Base-by-base conservation (phyloP, 345 rosid species). In the Eucalyptus erythrocorys region DNA sequence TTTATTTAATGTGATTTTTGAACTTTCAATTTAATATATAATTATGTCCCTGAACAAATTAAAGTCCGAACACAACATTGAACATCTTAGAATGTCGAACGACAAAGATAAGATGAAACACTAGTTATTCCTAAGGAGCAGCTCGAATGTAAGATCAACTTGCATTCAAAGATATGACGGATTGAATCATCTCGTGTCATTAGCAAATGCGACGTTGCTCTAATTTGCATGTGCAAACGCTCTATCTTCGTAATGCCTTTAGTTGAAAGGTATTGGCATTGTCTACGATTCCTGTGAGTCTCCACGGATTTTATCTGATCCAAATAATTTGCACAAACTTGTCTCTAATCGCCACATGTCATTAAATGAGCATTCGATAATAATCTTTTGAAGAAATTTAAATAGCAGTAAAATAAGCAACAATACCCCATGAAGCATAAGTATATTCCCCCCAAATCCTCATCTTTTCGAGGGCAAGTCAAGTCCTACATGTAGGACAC, bases 1-100 rank as follows among this genome's bases (percentile, higher is more conserved):
- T 15, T 4, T 15, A 0, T 66, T 32, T 4, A 1, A 34, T 16
- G 2, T 0, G 6, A 0, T 15, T 1, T 14, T 32, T 0, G 4
- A 15, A 64, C 10, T 64, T n/a, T 64, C 1, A n/a, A 0, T 0
- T 13, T 14, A n/a, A 14, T 64, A 2, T n/a, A 2, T 6, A 32
- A n/a, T n/a, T n/a, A n/a, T n/a, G n/a, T n/a, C n/a, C n/a, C n/a
- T n/a, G n/a, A n/a, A n/a, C n/a, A n/a, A n/a, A n/a, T n/a, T n/a
- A n/a, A n/a, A n/a, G n/a, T n/a, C n/a, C n/a, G n/a, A n/a, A n/a
- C n/a, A n/a, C n/a, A n/a, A n/a, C n/a, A n/a, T n/a, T n/a, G n/a
- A n/a, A n/a, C n/a, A n/a, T n/a, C n/a, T n/a, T n/a, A n/a, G n/a
- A n/a, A n/a, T n/a, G n/a, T n/a, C n/a, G n/a, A n/a, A n/a, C n/a